Evolutionary conservation across 1,284 basidiomycete genomes (phyloP), one percentile per base, ranked within the genome.

Genomic region (Pisolithus thermaeus): DNA sequence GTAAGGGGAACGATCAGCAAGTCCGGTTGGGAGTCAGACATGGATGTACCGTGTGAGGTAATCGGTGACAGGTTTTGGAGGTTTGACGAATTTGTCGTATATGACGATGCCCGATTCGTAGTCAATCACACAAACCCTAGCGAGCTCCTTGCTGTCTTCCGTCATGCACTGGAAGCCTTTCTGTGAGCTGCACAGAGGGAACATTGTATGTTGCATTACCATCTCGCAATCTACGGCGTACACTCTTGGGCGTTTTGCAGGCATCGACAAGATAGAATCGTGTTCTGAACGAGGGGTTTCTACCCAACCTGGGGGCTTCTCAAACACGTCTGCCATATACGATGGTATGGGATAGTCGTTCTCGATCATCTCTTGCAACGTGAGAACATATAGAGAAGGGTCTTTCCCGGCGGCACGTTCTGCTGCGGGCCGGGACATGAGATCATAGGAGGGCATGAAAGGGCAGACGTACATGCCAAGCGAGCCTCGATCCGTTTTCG

Each of bases 221-320:
- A 97, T 97, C 69, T 97, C 93, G 66, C 94, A 97, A 73, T 97
- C 94, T 39, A 97, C 76, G 4, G 84, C 80, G 52, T 81, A 84
- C 36, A 87, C 74, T 52, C 71, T 75, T 7, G 75, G 70, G 25
- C 68, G 65, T 30, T 63, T 63, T 37, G 63, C 47, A 47, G 62
- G 55, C 30, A 62, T 45, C 18, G 59, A 53, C 7, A 71, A 49
- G 30, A 69, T 51, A 27, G 67, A 62, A 39, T 62, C 61, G 45
- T 66, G 49, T 18, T 43, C 67, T 0, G 79, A 76, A 52, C 82
- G 62, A 1, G 90, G 85, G 0, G 86, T 92, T 70, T 97, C 90
- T 8, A 89, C 71, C 83, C 80, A 88, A 22, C 74, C 82, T n/a
- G 59, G 61, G 28, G 76, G 75, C 65, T 78, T 84, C 61, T 81